A percentile compares a stretch with the other conserved stretches of the same genome.
These are phyloP conservation scores for Cytospora chrysosperma DNA, from an alignment of 2,329 filamentous ascomycete species.

Conservation along the genomic window DNA sequence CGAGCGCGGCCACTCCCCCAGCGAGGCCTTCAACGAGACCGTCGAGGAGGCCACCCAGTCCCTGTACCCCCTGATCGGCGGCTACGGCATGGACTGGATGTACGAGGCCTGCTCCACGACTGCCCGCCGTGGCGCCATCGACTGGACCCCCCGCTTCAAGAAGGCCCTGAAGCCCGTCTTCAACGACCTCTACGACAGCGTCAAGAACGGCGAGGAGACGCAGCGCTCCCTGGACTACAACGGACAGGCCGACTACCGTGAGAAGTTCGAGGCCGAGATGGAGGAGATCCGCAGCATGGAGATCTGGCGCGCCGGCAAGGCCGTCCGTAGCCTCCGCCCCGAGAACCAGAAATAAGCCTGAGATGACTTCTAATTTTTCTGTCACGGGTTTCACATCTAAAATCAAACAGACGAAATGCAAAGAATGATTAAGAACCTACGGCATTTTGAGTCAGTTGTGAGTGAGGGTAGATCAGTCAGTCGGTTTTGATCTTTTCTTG, in stretches of 20 bases:
- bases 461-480: background rate
- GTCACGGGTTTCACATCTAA: background rate
- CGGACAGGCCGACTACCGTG: conserved; percentile 89
- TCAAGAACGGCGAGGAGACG: conserved; percentile 90
- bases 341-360: conserved; percentile 77
- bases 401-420: background rate
- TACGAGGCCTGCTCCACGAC: conserved; percentile 99
- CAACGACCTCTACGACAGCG: conserved; percentile 93
- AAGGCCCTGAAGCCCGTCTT: conserved; percentile 98
- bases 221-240: conserved; percentile 97
- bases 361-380: background rate
- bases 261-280: conserved; percentile 98
- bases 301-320: conserved; percentile 99
- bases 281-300: conserved; percentile 96
- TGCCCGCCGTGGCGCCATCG: conserved; percentile 95
- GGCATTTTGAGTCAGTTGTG: background rate
- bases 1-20: conserved; percentile 95
- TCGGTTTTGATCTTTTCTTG: background rate
- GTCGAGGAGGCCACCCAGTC: conserved; percentile 99
- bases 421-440: background rate
- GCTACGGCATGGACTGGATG: conserved; percentile 99
- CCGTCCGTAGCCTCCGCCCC: conserved; percentile 83
- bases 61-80: conserved; percentile 95
- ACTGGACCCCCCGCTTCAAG: conserved; percentile 98
- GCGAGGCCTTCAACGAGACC: conserved; percentile 99